Percentiles rank a stretch among this genome's conserved stretches.
Conservation (phyloP, 371 early-diverging fungal genomes). For the Parasitella parasitica region DNA sequence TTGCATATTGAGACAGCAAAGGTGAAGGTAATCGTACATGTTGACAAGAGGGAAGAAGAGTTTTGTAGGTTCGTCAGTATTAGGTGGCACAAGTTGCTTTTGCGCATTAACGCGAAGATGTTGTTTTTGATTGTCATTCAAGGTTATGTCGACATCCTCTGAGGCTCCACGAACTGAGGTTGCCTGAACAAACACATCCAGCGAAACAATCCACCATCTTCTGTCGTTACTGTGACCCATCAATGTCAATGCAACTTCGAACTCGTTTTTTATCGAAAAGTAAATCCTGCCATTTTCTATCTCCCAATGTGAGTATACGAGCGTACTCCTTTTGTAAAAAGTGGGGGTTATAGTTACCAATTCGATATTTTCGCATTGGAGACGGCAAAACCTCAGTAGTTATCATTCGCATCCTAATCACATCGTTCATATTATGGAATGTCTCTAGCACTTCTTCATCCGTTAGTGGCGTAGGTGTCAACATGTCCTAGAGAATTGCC, state of each 20-base stretch:
- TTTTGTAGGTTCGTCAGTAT: not conserved
- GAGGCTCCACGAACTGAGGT: constrained; percentile 32
- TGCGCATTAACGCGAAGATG: constrained; percentile 52
- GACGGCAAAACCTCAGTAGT: constrained; percentile 64
- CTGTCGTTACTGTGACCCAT: constrained; percentile 52
- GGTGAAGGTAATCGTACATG: constrained; percentile 69
- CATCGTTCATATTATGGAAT: constrained; percentile 63
- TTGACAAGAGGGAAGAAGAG: constrained; percentile 56
- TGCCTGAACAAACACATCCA: constrained; percentile 53
- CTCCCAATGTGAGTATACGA: too few species aligned
- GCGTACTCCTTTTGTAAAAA: not conserved
- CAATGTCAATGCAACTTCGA: constrained; percentile 62
- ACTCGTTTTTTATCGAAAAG: constrained; percentile 70
- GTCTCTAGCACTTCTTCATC: constrained; percentile 57
- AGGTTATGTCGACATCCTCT: constrained; percentile 53
- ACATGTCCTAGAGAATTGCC: constrained; percentile 51
- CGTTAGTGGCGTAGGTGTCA: constrained; percentile 55
- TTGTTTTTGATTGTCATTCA: constrained; percentile 53
- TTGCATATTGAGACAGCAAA: constrained; percentile 65
- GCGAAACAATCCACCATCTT: constrained; percentile 61
- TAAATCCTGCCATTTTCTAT: constrained; percentile 61
- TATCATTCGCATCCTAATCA: constrained; percentile 67
- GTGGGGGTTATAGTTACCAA: constrained; percentile 28
- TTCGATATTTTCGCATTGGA: constrained; percentile 60
- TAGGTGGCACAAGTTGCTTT: constrained; percentile 49